phyloP scores from a whole-genome alignment of 1,284 basidiomycete genomes.

The Neonothopanus nambi region DNA sequence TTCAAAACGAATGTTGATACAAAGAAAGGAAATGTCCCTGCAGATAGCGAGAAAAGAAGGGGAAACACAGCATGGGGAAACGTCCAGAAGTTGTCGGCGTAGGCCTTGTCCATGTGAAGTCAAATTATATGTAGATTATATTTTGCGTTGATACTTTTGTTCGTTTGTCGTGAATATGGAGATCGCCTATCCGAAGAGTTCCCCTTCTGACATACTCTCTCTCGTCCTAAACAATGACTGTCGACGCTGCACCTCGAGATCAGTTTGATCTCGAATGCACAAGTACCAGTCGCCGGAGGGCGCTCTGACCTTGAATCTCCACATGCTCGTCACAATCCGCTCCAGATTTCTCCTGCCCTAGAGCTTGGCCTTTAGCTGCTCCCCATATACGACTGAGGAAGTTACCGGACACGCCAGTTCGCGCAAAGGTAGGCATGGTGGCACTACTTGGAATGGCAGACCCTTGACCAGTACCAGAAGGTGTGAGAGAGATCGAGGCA shows the following conservation, averaged over 20 bases:
- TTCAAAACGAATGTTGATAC: conserved; percentile 1
- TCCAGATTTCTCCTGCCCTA: conserved; percentile 12
- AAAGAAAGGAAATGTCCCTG: conserved; percentile 8
- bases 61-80: not conserved
- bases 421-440: conserved; percentile 45
- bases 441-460: conserved; percentile 37
- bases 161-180: not conserved
- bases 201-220: not conserved
- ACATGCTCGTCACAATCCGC: not conserved
- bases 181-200: not conserved
- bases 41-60: not conserved
- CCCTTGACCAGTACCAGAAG: conserved; percentile 16
- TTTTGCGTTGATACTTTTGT: not conserved
- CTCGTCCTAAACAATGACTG: conserved; percentile 4
- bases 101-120: not conserved
- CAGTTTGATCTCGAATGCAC: conserved; percentile 8
- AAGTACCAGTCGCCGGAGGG: conserved; percentile 15
- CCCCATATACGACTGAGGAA: conserved; percentile 72
- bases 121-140: not conserved
- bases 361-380: conserved; percentile 36
- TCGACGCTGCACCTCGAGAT: conserved; percentile 5
- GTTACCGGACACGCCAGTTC: conserved; percentile 38
- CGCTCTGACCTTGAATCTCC: conserved; percentile 5
- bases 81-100: not conserved
- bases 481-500: conserved; percentile 24